Conservation (phyloP, 257 asterid species). For the Handroanthus guayacan region DNA sequence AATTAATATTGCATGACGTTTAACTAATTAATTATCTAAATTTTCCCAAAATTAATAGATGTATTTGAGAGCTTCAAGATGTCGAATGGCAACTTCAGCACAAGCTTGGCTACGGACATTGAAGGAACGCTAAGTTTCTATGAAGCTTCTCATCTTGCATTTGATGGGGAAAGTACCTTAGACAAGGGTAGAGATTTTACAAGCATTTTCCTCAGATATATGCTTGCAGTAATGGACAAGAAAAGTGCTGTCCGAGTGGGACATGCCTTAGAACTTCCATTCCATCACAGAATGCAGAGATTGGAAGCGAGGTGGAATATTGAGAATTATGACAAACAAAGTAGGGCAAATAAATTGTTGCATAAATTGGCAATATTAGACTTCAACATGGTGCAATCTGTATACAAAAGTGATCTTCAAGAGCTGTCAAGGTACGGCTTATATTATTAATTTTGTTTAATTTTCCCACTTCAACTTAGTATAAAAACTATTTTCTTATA, state of each 20-base stretch:
- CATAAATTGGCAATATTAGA: conserved; percentile 26
- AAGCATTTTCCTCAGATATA: conserved; percentile 20
- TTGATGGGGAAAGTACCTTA: conserved; percentile 13
- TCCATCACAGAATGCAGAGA: conserved; percentile 31
- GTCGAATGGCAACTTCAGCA: conserved; percentile 14
- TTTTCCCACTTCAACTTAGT: too few relatives aligned
- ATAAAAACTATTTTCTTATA: too few relatives aligned
- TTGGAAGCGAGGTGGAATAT: conserved; percentile 39
- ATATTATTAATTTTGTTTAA: background rate
- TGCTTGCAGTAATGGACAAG: background rate
- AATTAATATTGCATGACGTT: too few relatives aligned
- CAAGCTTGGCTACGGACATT: conserved; percentile 23
- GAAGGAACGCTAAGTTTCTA: conserved; percentile 37
- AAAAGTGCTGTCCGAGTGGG: conserved; percentile 9
- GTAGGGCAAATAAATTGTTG: background rate
- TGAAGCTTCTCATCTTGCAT: conserved; percentile 42
- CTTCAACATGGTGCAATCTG: conserved; percentile 41
- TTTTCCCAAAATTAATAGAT: background rate
- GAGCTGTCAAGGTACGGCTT: conserved; percentile 39
- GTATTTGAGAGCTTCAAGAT: conserved; percentile 35
- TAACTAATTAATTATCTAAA: background rate
- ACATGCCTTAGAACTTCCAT: conserved; percentile 34
- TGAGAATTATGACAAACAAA: conserved; percentile 26
- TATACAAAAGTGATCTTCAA: conserved; percentile 38
- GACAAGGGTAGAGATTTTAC: conserved; percentile 38